Percentiles rank a stretch among this genome's conserved stretches.
Conservation (phyloP, 441 rosid genomes). For the Cnidoscolus chayamansa region DNA sequence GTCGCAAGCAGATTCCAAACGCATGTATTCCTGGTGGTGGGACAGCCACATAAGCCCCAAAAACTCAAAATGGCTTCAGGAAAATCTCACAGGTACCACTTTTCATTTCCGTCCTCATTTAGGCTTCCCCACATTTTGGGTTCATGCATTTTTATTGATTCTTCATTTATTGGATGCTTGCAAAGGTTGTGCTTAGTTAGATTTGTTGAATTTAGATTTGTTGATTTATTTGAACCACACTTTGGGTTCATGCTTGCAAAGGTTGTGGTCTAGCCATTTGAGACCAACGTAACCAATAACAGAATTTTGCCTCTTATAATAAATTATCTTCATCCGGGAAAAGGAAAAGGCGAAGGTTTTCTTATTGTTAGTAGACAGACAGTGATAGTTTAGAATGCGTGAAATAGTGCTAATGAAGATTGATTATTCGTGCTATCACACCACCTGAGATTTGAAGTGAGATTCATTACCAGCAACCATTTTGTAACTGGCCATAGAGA, state of each 20-base stretch:
- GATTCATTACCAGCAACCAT: background rate
- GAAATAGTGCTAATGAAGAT: background rate
- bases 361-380: background rate
- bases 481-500: background rate
- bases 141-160: background rate
- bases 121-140: background rate
- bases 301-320: background rate
- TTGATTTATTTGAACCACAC: too few species aligned
- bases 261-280: conserved; percentile 26
- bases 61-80: conserved; percentile 91
- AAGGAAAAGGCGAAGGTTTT: conserved; percentile 35
- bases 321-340: background rate
- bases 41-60: conserved; percentile 91
- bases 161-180: background rate
- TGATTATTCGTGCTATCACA: background rate
- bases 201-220: background rate
- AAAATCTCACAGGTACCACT: conserved; percentile 78
- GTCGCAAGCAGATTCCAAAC: conserved; percentile 40
- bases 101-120: background rate
- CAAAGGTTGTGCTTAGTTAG: background rate
- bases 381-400: conserved; percentile 32
- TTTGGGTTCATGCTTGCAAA: conserved; percentile 45
- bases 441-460: background rate
- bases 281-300: background rate
- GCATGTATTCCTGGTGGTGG: conserved; percentile 98